phyloP scores from a whole-genome alignment of 805 yeast genomes.

The Zygotorulaspora florentina region DNA sequence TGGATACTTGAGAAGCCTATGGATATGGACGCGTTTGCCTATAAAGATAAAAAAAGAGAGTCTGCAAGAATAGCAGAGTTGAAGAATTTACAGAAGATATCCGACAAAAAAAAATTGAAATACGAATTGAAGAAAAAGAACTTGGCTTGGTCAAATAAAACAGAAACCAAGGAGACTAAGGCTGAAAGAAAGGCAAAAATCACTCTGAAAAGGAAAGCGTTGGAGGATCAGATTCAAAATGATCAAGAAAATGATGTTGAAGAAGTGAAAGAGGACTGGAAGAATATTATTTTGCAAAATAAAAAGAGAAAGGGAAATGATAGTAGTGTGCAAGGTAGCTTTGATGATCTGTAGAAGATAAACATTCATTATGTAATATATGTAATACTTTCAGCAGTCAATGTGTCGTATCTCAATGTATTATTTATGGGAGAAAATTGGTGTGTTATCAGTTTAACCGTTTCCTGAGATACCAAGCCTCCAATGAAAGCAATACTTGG shows the following conservation, averaged over 20 bases:
- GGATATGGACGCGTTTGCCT: constrained; percentile 64
- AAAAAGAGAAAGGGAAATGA: constrained; percentile 51
- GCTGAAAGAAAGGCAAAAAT: constrained; percentile 63
- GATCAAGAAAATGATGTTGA: constrained; percentile 39
- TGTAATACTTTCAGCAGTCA: constrained; percentile 45
- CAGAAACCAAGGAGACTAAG: constrained; percentile 57
- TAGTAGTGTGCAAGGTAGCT: constrained; percentile 50
- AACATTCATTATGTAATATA: constrained; percentile 32
- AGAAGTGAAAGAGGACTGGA: constrained; percentile 75
- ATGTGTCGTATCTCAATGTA: constrained; percentile 68
- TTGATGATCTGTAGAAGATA: constrained; percentile 48
- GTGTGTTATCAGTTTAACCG: constrained; percentile 64
- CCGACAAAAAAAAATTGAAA: constrained; percentile 38
- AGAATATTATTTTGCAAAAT: constrained; percentile 63
- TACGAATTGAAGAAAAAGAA: constrained; percentile 49
- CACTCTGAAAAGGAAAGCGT: constrained; percentile 51
- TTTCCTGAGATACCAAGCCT: constrained; percentile 84
- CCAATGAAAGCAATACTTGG: constrained; percentile 45
- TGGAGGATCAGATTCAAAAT: constrained; percentile 46
- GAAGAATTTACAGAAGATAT: constrained; percentile 40
- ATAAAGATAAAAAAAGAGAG: constrained; percentile 64
- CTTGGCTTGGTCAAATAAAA: constrained; percentile 76
- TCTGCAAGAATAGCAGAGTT: constrained; percentile 53
- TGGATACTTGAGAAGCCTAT: constrained; percentile 60
- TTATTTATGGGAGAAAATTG: constrained; percentile 81